Conservation (phyloP, 2,329 filamentous ascomycete species). For the Phialophora verrucosa region DNA sequence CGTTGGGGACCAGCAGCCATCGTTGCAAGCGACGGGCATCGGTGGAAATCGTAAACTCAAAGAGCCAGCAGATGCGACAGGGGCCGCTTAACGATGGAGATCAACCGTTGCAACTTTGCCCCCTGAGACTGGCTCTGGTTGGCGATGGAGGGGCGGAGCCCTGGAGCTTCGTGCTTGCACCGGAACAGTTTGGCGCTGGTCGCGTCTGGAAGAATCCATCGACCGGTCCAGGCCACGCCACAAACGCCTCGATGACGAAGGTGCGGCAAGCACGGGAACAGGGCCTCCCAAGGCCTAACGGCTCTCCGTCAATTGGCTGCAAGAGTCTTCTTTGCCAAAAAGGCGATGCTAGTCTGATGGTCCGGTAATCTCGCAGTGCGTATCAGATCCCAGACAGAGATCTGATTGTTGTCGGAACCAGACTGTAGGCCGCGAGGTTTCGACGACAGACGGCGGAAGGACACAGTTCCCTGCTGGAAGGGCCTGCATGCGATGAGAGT, state of each 20-base stretch:
- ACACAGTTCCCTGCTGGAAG: not conserved
- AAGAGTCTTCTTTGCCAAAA: not conserved
- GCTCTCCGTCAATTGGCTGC: not conserved
- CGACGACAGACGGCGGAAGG: not conserved
- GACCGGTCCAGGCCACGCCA: slow-evolving; percentile 19
- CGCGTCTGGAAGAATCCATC: slow-evolving; percentile 22
- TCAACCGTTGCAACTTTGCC: slow-evolving; percentile 20
- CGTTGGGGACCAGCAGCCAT: not conserved
- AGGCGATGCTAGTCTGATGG: not conserved
- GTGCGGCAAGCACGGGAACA: not conserved
- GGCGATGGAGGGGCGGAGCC: too few species aligned
- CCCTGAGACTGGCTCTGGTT: not conserved
- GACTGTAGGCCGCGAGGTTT: not conserved
- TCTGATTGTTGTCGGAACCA: not conserved
- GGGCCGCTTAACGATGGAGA: slow-evolving; percentile 15
- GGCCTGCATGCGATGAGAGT: not conserved
- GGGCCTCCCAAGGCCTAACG: not conserved
- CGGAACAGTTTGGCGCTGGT: slow-evolving; percentile 6
- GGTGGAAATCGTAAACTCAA: not conserved
- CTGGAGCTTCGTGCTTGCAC: not conserved
- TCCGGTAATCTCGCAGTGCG: not conserved
- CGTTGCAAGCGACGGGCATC: not conserved
- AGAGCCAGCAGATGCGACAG: slow-evolving; percentile 12
- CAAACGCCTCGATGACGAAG: not conserved
- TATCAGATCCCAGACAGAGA: not conserved